Evolutionary conservation across 2,329 filamentous ascomycete species (phyloP).

Genomic region (Bertia moriformis): DNA sequence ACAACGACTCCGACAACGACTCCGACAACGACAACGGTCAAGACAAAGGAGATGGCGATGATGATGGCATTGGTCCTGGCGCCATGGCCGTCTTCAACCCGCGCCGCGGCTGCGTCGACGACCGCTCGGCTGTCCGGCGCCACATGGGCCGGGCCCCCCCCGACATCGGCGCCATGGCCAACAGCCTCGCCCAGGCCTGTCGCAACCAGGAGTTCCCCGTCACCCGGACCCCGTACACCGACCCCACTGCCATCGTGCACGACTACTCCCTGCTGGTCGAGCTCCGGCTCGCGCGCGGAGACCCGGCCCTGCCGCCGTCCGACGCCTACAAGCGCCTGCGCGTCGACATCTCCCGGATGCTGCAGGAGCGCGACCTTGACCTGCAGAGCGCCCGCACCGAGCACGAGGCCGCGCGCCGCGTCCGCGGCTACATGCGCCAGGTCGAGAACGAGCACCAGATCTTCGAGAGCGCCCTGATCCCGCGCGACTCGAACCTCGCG

Average conservation of each 20-base stretch:
- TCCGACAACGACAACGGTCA: slow-evolving; percentile 5
- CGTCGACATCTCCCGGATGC: background rate
- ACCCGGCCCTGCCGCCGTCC: background rate
- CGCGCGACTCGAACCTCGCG: too few species aligned
- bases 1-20: slow-evolving; percentile 7
- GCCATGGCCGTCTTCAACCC: too few species aligned
- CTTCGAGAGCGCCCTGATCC: background rate
- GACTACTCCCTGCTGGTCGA: background rate
- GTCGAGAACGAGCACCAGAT: background rate
- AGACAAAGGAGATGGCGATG: slow-evolving; percentile 6
- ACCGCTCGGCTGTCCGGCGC: too few species aligned
- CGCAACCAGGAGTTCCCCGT: background rate
- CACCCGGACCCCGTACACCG: background rate
- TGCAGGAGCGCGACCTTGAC: background rate
- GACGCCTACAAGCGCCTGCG: background rate
- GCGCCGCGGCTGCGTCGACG: too few species aligned
- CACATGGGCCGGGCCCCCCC: too few species aligned
- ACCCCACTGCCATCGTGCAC: background rate
- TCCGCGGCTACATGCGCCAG: background rate
- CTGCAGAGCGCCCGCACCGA: background rate
- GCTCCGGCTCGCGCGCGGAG: background rate
- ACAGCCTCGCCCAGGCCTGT: background rate
- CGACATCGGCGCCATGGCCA: background rate
- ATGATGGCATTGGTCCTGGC: background rate
- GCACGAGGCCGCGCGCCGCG: background rate